Evolutionary conservation across 2,329 filamentous ascomycete species (phyloP).

Genomic region (Ophiostoma australiae): DNA sequence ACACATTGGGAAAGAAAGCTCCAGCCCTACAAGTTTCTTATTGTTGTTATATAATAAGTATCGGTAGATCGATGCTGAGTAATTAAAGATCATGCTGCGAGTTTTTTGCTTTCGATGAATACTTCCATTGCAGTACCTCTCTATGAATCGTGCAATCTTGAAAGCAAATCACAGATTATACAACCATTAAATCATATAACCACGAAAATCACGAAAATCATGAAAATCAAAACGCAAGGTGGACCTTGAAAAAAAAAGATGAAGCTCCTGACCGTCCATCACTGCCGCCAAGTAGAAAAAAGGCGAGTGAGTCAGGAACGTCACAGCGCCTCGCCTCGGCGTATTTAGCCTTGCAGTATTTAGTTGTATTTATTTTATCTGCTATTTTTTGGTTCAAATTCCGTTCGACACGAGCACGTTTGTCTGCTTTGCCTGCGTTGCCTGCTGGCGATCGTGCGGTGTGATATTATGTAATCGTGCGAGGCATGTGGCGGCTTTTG

Average conservation of each 20-base stretch:
- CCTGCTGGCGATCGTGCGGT: not conserved
- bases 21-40: not conserved
- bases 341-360: not conserved
- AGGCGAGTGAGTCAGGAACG: not conserved
- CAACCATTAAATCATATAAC: too few relatives aligned
- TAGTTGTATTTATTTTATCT: not conserved
- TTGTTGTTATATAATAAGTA: not conserved
- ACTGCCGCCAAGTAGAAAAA: constrained; percentile 3
- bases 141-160: too few relatives aligned
- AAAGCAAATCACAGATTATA: too few relatives aligned
- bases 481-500: too few relatives aligned
- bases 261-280: constrained; percentile 13
- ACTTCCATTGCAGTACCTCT: too few relatives aligned
- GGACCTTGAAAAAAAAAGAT: not conserved
- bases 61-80: not conserved
- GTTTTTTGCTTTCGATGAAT: too few relatives aligned
- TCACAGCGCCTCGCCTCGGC: not conserved
- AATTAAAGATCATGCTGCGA: not conserved
- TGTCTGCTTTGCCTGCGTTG: not conserved
- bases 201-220: not conserved
- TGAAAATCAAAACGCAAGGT: not conserved
- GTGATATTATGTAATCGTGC: too few relatives aligned
- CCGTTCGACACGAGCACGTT: constrained; percentile 11
- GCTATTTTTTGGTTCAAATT: too few relatives aligned
- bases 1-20: not conserved